Conservation (phyloP, 257 asterid species). For the Paraleonurus japonicus region DNA sequence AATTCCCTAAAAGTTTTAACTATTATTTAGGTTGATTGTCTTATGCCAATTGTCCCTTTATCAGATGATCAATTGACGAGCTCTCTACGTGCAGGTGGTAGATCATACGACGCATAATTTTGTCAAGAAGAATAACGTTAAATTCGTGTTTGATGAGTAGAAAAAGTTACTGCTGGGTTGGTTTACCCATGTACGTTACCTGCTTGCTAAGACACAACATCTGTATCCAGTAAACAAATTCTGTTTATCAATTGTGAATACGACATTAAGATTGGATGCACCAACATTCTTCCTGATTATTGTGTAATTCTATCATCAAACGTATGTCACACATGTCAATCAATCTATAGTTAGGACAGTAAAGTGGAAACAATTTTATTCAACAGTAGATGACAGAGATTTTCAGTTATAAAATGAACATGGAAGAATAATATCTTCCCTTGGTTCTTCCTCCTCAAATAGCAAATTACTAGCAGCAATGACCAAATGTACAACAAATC, state of each 20-base stretch:
- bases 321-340: too few relatives aligned
- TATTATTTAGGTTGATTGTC: background rate
- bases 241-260: too few relatives aligned
- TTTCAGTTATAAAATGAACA: too few relatives aligned
- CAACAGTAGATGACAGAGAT: too few relatives aligned
- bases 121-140: conserved; percentile 38
- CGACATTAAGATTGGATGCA: background rate
- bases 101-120: conserved; percentile 77
- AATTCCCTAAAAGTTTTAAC: too few relatives aligned
- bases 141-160: conserved; percentile 51
- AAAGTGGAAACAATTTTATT: too few relatives aligned
- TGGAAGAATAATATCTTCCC: too few relatives aligned
- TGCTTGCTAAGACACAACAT: background rate
- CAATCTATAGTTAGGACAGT: too few relatives aligned
- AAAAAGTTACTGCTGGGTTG: background rate
- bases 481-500: background rate
- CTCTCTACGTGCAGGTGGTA: conserved; percentile 50
- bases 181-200: background rate
- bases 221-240: too few relatives aligned
- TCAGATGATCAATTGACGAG: background rate
- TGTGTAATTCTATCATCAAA: too few relatives aligned
- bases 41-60: background rate
- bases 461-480: too few relatives aligned
- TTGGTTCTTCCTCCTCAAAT: too few relatives aligned
- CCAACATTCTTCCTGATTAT: background rate